A percentile compares a stretch with the other conserved stretches of the same genome.
phyloP scores from a whole-genome alignment of 1,139 yeast species.

The Martiniozyma asiatica region DNA sequence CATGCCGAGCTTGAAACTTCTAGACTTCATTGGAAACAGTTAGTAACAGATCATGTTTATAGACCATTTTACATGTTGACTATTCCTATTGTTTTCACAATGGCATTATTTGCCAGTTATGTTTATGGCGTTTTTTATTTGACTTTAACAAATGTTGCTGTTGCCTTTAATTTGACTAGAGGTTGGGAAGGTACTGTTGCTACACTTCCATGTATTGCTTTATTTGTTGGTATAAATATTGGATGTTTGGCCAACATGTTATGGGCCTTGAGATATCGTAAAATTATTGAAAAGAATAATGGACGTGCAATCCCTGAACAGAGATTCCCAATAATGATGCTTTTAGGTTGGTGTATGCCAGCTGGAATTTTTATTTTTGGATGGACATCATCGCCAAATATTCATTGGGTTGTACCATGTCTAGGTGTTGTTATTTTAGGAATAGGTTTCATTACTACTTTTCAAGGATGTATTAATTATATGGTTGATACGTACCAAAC shows the following conservation, averaged over 20 bases:
- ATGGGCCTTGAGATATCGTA: constrained; percentile 23
- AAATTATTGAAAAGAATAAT: constrained; percentile 23
- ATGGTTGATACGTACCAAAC: constrained; percentile 50
- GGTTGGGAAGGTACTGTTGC: constrained; percentile 32
- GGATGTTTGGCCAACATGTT: constrained; percentile 35
- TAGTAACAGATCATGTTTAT: constrained; percentile 26
- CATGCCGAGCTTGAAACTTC: no score
- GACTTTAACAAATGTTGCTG: constrained; percentile 27
- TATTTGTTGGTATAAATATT: constrained; percentile 43
- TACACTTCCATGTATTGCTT: constrained; percentile 44
- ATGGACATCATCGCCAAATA: constrained; percentile 48
- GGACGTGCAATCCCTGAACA: constrained; percentile 46
- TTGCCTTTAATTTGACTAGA: constrained; percentile 22
- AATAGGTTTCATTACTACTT: constrained; percentile 30
- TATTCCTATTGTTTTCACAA: constrained; percentile 32
- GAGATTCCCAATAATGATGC: constrained; percentile 42
- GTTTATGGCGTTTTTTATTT: constrained; percentile 35
- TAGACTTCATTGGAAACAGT: no score
- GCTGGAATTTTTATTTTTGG: constrained; percentile 65
- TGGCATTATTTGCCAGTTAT: constrained; percentile 33
- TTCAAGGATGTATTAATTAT: constrained; percentile 30
- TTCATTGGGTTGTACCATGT: constrained; percentile 69
- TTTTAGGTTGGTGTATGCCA: constrained; percentile 42
- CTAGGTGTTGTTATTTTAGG: constrained; percentile 56
- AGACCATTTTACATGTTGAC: constrained; percentile 34